Evolutionary conservation across 352 stramenopile species (phyloP).

Genomic region (Pythium oligandrum): DNA sequence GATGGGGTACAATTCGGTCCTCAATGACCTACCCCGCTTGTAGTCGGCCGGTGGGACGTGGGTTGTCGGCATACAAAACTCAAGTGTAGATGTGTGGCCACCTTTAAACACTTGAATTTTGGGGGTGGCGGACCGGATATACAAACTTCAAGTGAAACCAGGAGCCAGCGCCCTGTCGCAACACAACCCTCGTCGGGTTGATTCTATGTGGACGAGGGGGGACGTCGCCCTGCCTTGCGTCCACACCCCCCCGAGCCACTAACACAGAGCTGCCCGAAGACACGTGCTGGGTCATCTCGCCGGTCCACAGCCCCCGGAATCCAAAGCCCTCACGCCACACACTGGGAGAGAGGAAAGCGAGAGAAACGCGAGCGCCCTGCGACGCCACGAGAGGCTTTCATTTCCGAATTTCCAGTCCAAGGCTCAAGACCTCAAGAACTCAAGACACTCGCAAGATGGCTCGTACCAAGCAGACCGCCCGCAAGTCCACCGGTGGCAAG

Average conservation of each 20-base stretch:
- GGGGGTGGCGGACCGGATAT: constrained; percentile 6
- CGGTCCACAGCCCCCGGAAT: constrained; percentile 11
- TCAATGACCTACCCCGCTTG: constrained; percentile 20
- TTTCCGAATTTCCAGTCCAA: constrained; percentile 26
- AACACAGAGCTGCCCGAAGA: constrained; percentile 14
- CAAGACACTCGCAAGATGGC: constrained; percentile 40
- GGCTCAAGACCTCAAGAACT: constrained; percentile 16
- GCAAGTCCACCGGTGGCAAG: constrained; percentile 88
- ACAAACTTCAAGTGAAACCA: constrained; percentile 13
- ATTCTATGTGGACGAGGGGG: constrained; percentile 16
- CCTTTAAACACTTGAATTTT: constrained; percentile 22
- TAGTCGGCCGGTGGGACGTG: background rate
- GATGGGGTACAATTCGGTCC: background rate
- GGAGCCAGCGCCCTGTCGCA: constrained; percentile 1
- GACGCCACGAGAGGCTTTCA: constrained; percentile 16
- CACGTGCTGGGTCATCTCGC: constrained; percentile 18
- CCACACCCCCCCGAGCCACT: constrained; percentile 7
- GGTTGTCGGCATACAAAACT: constrained; percentile 11
- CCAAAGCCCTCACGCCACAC: constrained; percentile 2
- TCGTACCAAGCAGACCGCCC: constrained; percentile 90
- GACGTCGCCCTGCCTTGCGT: constrained; percentile 13
- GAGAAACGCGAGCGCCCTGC: constrained; percentile 1
- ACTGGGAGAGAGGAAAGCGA: constrained; percentile 5
- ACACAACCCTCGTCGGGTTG: constrained; percentile 7
- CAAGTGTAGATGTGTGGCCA: constrained; percentile 13